Percentiles rank a stretch among this genome's conserved stretches.
These are phyloP conservation scores for Russula abietina DNA, from an alignment of 768 basidiomycete genomes.

Conservation along the genomic window DNA sequence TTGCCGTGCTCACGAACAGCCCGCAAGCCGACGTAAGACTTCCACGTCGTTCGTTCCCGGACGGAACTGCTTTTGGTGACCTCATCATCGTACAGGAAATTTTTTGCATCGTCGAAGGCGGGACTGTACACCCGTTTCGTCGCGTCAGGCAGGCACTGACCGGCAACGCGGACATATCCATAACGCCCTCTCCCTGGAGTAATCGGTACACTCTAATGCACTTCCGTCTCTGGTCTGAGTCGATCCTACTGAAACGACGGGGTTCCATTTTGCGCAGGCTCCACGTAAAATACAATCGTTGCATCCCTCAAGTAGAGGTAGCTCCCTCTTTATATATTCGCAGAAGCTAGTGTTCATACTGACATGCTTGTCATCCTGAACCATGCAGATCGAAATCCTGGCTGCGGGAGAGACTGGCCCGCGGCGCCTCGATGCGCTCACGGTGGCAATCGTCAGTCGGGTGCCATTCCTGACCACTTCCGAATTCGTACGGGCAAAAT, in stretches of 20 bases:
- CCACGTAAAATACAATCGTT: constrained; percentile 66
- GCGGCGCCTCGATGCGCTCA: constrained; percentile 60
- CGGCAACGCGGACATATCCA: constrained; percentile 56
- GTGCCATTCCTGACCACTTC: constrained; percentile 80
- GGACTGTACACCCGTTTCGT: constrained; percentile 66
- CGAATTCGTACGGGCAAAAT: constrained; percentile 80
- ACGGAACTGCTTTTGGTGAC: not conserved
- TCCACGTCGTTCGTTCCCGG: constrained; percentile 28
- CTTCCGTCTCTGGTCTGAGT: constrained; percentile 4
- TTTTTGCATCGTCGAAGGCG: constrained; percentile 75
- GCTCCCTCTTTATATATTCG: constrained; percentile 25
- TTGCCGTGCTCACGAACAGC: constrained; percentile 60
- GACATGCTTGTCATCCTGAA: constrained; percentile 11
- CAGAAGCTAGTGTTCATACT: not conserved
- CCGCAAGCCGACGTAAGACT: constrained; percentile 54
- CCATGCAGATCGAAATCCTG: constrained; percentile 67
- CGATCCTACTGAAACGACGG: constrained; percentile 18
- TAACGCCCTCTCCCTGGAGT: constrained; percentile 77
- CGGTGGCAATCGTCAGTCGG: constrained; percentile 60
- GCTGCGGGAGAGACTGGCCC: constrained; percentile 80
- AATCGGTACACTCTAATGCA: constrained; percentile 50
- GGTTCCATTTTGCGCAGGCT: constrained; percentile 42
- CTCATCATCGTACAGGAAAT: constrained; percentile 55
- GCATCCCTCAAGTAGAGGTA: constrained; percentile 75
- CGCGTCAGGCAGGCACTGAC: constrained; percentile 71